These are phyloP conservation scores for Carallia pectinifolia DNA, from an alignment of 345 rosid genomes.

Conservation along the genomic window DNA sequence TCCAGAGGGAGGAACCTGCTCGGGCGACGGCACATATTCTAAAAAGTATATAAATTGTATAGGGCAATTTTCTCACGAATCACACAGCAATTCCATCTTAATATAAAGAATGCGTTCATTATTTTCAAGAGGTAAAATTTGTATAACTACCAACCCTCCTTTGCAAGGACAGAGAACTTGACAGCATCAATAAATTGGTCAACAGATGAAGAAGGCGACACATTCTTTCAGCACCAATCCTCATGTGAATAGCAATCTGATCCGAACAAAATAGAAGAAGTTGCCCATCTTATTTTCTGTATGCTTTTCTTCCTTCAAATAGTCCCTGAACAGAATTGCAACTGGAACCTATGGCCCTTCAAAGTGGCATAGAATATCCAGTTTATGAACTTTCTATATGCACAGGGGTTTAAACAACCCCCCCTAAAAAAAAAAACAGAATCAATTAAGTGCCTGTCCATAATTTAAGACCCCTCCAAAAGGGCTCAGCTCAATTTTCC, in stretches of 20 bases:
- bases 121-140: too few species aligned
- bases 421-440: neutral
- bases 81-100: too few species aligned
- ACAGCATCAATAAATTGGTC: constrained; percentile 72
- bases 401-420: neutral
- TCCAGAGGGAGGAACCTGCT: constrained; percentile 48
- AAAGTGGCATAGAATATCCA: too few species aligned
- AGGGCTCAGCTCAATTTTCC: constrained; percentile 57
- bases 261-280: constrained; percentile 72
- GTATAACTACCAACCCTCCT: constrained; percentile 61
- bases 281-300: constrained; percentile 62
- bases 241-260: constrained; percentile 66
- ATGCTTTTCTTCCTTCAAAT: constrained; percentile 80
- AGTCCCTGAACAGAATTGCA: constrained; percentile 46
- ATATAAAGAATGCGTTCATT: too few species aligned
- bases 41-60: too few species aligned
- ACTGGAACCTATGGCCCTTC: neutral
- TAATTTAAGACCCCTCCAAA: constrained; percentile 77
- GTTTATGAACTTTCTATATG: neutral
- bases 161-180: constrained; percentile 61
- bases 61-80: neutral
- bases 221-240: constrained; percentile 74
- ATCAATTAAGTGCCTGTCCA: constrained; percentile 56
- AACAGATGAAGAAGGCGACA: constrained; percentile 75
- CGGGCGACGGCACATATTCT: neutral